Evolutionary conservation across 352 stramenopile genomes (phyloP).

Genomic region (Phytophthora agathidicida): DNA sequence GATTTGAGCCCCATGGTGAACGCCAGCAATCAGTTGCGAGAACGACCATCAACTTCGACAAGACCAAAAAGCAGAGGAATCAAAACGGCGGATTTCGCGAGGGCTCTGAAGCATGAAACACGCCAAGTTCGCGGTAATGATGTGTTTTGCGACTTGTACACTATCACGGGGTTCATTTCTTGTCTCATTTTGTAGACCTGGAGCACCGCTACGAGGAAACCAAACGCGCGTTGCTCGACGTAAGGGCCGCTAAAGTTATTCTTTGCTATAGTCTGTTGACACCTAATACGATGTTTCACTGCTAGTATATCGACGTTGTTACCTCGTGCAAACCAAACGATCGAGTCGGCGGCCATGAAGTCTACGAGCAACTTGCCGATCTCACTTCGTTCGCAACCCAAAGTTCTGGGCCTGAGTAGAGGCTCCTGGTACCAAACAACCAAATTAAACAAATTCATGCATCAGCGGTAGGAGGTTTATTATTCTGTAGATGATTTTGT

Average conservation of each 20-base stretch:
- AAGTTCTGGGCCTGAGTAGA: slow-evolving; percentile 18
- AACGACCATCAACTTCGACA: not conserved
- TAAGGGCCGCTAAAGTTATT: slow-evolving; percentile 3
- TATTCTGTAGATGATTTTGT: not conserved
- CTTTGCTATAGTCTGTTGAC: not conserved
- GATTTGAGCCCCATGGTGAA: not conserved
- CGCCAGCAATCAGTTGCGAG: not conserved
- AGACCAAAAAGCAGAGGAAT: not conserved
- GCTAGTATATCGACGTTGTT: slow-evolving; percentile 52
- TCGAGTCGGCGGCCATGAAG: slow-evolving; percentile 41
- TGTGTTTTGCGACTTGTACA: not conserved
- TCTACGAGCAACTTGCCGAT: slow-evolving; percentile 66
- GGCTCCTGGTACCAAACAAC: not conserved
- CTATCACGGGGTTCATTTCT: not conserved
- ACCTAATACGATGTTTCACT: not conserved
- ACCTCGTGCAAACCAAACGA: slow-evolving; percentile 60
- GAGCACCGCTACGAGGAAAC: slow-evolving; percentile 57
- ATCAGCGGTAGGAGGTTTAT: not conserved
- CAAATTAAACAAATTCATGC: not conserved
- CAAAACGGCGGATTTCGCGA: slow-evolving; percentile 40
- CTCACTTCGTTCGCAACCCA: slow-evolving; percentile 48
- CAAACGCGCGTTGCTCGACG: slow-evolving; percentile 62
- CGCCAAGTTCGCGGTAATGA: slow-evolving; percentile 43
- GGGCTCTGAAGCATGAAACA: slow-evolving; percentile 44
- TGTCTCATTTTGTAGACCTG: slow-evolving; percentile 38